Evolutionary conservation across 306 rosid genomes (phyloP), one percentile per base, ranked within the genome.

Genomic region (Rubus parviflorus): DNA sequence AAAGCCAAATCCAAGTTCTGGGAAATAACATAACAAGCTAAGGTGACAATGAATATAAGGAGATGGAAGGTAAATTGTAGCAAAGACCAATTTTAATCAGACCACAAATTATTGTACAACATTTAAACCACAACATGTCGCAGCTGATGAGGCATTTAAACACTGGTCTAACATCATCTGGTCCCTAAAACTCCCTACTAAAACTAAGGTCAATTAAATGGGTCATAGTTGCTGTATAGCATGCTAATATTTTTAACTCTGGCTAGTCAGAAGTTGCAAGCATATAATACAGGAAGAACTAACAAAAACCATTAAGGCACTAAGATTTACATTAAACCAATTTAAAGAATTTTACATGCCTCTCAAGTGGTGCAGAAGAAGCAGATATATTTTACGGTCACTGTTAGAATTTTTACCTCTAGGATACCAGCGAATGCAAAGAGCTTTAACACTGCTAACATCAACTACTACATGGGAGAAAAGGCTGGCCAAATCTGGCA

Each of bases 391-490:
- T 14, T 12, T 22, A 10, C 37, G 7, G 40, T 25, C 41, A 8
- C 1, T 41, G 19, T 16, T 53, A 70, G 25, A 46, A 70, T 5
- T 30, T 75, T 87, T 83, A 95, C 99, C 99, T 84, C 7, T 85
- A 4, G 97, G 99, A 84, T 80, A 95, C 99, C 99, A 95, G 77
- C 97, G 99, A 54, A 83, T 45, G 84, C 93, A 95, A 22, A 95
- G 87, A 73, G 92, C 93, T 77, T 84, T 90, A 81, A 95, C 81
- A 42, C 99, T 95, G 81, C 99, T 95, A 80, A 95, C 99, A 77
- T 95, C 99, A 47, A 95, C 99, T 62, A 95, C 75, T 66, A 95
- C 98, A 60, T 95, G 99, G 71, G 99, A 80, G 88, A 95, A 95
- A 81, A 92, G 92, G 72, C 84, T 83, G 43, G 97, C 97, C 86